Conservation (phyloP, 768 basidiomycete species). For the Lactarius vividus region DNA sequence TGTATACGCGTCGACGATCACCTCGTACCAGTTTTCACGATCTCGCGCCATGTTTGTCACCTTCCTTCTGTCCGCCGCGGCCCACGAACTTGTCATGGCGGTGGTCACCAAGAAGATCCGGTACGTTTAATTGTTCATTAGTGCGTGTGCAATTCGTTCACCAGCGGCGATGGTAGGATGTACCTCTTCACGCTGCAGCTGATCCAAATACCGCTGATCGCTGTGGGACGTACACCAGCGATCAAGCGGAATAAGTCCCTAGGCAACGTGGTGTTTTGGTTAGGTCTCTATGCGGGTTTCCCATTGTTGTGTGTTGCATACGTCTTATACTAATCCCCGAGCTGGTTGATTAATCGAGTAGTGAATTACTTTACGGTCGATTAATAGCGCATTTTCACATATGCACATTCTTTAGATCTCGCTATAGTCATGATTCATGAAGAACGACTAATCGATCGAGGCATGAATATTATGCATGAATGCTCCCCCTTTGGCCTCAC, state of each 20-base stretch:
- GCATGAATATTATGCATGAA: no score
- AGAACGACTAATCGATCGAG: no score
- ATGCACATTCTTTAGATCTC: neutral
- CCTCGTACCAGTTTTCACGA: slow-evolving; percentile 69
- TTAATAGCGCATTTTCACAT: neutral
- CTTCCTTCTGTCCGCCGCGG: slow-evolving; percentile 85
- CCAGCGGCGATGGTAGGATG: slow-evolving; percentile 46
- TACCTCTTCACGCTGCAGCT: slow-evolving; percentile 80
- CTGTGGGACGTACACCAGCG: slow-evolving; percentile 68
- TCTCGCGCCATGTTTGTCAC: slow-evolving; percentile 88
- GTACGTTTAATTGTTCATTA: slow-evolving; percentile 39
- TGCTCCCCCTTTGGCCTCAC: no score
- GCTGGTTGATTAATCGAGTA: neutral
- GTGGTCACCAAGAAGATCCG: slow-evolving; percentile 91
- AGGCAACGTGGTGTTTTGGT: slow-evolving; percentile 89
- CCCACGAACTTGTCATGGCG: slow-evolving; percentile 95
- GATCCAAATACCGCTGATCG: slow-evolving; percentile 89
- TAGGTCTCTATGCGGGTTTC: slow-evolving; percentile 89
- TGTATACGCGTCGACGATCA: slow-evolving; percentile 88
- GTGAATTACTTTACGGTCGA: neutral
- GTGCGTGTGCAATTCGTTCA: neutral
- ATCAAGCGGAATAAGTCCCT: slow-evolving; percentile 80
- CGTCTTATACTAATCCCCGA: slow-evolving; percentile 46
- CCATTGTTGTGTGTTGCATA: slow-evolving; percentile 87
- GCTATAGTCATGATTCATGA: no score